Evolutionary conservation across 441 rosid species (phyloP).

Genomic region (Raphanus hybrid): DNA sequence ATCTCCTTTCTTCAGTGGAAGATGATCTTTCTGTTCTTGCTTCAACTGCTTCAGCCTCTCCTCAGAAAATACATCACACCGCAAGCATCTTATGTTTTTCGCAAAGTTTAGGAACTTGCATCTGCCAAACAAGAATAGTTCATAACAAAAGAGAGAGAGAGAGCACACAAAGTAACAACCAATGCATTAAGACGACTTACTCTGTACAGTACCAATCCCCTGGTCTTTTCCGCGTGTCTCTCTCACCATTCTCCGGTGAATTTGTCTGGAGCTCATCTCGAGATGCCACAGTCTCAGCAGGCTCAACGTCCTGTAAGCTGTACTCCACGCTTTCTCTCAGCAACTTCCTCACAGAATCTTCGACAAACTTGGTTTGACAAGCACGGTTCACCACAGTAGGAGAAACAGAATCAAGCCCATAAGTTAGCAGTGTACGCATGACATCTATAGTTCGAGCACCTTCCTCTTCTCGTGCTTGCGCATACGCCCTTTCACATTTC

Average conservation of each 20-base stretch:
- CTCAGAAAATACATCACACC: constrained; percentile 60
- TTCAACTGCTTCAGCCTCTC: constrained; percentile 64
- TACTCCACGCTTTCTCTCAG: constrained; percentile 64
- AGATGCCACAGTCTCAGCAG: constrained; percentile 19
- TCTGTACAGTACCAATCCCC: constrained; percentile 85
- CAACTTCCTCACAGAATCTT: constrained; percentile 64
- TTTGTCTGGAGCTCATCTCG: constrained; percentile 26
- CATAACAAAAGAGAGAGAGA: not conserved
- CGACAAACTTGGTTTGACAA: constrained; percentile 62
- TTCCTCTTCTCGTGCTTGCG: constrained; percentile 64
- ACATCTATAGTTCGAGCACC: constrained; percentile 78
- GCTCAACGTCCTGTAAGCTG: constrained; percentile 46
- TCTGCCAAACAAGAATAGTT: constrained; percentile 44
- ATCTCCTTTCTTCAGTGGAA: constrained; percentile 89
- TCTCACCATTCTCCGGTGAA: constrained; percentile 34
- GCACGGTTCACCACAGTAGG: constrained; percentile 58
- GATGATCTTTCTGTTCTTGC: constrained; percentile 67
- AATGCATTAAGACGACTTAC: constrained; percentile 44
- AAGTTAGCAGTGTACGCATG: constrained; percentile 73
- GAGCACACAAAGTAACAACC: not conserved
- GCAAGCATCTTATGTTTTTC: constrained; percentile 79
- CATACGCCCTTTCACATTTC: constrained; percentile 83
- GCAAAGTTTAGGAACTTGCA: constrained; percentile 84
- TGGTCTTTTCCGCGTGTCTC: constrained; percentile 55
- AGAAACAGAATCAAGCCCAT: constrained; percentile 61